phyloP scores from a whole-genome alignment of 2,329 filamentous ascomycete species.

The Hypoxylon sp. region DNA sequence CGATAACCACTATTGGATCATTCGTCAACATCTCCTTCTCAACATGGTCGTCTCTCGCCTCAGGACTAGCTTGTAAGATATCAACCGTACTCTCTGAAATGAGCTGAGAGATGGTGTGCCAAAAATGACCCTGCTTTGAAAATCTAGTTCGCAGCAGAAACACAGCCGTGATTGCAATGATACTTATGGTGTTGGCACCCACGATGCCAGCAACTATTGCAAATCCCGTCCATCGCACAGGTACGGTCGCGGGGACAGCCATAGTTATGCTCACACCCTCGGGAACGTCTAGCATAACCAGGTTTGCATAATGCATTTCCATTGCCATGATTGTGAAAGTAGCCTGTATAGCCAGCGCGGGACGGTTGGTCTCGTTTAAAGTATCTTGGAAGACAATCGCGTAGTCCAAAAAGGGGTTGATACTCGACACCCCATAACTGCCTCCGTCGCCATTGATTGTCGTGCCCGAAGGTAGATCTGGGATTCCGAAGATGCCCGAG shows the following conservation, averaged over 20 bases:
- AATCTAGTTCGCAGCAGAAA: slow-evolving; percentile 41
- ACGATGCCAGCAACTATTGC: slow-evolving; percentile 29
- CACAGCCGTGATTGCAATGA: slow-evolving; percentile 30
- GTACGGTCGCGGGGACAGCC: slow-evolving; percentile 29
- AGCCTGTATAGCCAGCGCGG: slow-evolving; percentile 43
- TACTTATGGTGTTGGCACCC: slow-evolving; percentile 36
- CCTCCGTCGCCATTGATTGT: slow-evolving; percentile 38
- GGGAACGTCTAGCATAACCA: slow-evolving; percentile 35
- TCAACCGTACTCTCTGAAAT: slow-evolving; percentile 45
- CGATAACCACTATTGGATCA: slow-evolving; percentile 38
- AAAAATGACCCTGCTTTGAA: slow-evolving; percentile 46
- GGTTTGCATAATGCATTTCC: slow-evolving; percentile 38
- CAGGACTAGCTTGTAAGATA: slow-evolving; percentile 41
- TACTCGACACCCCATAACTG: slow-evolving; percentile 35
- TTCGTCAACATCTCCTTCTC: slow-evolving; percentile 1
- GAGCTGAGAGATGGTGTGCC: slow-evolving; percentile 47
- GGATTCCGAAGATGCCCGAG: slow-evolving; percentile 22
- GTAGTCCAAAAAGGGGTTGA: slow-evolving; percentile 46
- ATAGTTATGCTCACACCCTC: slow-evolving; percentile 26
- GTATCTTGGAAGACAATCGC: slow-evolving; percentile 39
- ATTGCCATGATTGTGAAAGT: slow-evolving; percentile 40
- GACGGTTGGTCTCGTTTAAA: slow-evolving; percentile 38
- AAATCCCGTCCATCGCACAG: slow-evolving; percentile 34
- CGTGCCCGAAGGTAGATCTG: slow-evolving; percentile 11
- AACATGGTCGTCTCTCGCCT: slow-evolving; percentile 40